Evolutionary conservation across 257 asterid species (phyloP), one percentile per base, ranked within the genome.

Genomic region (Petrea volubilis): DNA sequence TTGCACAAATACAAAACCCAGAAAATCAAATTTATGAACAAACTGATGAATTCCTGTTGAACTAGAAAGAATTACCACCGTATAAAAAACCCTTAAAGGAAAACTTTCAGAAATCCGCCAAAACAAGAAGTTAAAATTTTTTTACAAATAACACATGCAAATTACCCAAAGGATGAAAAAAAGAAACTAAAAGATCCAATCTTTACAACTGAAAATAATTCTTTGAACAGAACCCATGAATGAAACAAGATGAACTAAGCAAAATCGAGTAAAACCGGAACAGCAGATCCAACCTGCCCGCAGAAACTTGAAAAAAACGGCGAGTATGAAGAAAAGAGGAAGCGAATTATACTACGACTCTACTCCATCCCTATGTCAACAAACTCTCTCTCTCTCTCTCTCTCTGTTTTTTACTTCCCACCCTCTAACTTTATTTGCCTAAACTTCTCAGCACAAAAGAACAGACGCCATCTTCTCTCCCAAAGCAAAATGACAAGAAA

Each of bases 401-500:
- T 21, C 67, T 53, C 64, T 51, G 24, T 28, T 66, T 38, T 70
- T 51, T 5, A 51, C 59, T 64, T 67, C 61, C 24, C 61, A 66
- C 47, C 61, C 74, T 52, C 50, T 33, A 59, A 46, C 60, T 67
- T 52, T 67, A 29, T 46, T 53, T 64, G 68, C 57, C 18, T 31
- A 80, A 75, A 62, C 75, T 55, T n/a, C 59, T 78, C 72, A 67
- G 58, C 28, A 53, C 31, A 23, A 71, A 63, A 15, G 61, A 78
- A 70, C 60, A 55, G 20, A 64, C 60, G 68, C 77, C 80, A 63
- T 72, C 63, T 63, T 56, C 67, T 58, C 71, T 63, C 67, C 9
- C 75, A 44, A 34, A 59, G 82, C 66, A 77, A 83, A 74, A 71
- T 71, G 79, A 72, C 79, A 74, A 64, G 60, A 71, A 68, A 67